These are phyloP conservation scores for Geotrichum carabidarum DNA, from an alignment of 1,139 yeast genomes.

Conservation along the genomic window DNA sequence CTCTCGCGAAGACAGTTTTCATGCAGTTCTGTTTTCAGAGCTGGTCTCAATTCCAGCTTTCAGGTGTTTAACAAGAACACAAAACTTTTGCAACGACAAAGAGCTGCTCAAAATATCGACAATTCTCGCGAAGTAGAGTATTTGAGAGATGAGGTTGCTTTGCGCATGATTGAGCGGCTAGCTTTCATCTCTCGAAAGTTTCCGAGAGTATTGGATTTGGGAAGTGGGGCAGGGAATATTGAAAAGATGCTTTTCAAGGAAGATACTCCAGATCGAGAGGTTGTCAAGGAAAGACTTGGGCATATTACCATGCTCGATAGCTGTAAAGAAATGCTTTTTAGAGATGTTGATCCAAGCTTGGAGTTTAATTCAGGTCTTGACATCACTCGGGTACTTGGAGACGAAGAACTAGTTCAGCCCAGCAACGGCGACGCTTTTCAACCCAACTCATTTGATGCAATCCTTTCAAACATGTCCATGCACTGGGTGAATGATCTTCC, in stretches of 20 bases:
- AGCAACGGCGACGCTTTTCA: constrained; percentile 17
- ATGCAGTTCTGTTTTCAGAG: background rate
- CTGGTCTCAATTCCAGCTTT: constrained; percentile 20
- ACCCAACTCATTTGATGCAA: constrained; percentile 56
- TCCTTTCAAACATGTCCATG: constrained; percentile 64
- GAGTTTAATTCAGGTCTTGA: constrained; percentile 44
- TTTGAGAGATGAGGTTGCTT: constrained; percentile 67
- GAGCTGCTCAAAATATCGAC: constrained; percentile 45
- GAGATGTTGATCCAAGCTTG: constrained; percentile 43
- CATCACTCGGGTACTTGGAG: constrained; percentile 50
- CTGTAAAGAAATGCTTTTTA: constrained; percentile 47
- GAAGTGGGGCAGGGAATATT: constrained; percentile 66
- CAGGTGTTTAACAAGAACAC: constrained; percentile 64
- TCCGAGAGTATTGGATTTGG: constrained; percentile 60
- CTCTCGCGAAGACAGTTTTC: constrained; percentile 1
- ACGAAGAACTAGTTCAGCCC: constrained; percentile 51
- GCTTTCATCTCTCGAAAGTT: constrained; percentile 68
- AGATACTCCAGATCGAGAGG: constrained; percentile 44
- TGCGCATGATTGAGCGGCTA: constrained; percentile 66
- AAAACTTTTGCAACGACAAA: constrained; percentile 55
- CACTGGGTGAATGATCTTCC: constrained; percentile 90
- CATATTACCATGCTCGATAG: constrained; percentile 67
- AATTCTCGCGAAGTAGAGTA: constrained; percentile 64
- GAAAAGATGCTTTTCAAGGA: constrained; percentile 38
- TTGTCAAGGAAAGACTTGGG: constrained; percentile 50